Evolutionary conservation across 1,284 basidiomycete genomes (phyloP).

Genomic region (Wallemia ichthyophaga): DNA sequence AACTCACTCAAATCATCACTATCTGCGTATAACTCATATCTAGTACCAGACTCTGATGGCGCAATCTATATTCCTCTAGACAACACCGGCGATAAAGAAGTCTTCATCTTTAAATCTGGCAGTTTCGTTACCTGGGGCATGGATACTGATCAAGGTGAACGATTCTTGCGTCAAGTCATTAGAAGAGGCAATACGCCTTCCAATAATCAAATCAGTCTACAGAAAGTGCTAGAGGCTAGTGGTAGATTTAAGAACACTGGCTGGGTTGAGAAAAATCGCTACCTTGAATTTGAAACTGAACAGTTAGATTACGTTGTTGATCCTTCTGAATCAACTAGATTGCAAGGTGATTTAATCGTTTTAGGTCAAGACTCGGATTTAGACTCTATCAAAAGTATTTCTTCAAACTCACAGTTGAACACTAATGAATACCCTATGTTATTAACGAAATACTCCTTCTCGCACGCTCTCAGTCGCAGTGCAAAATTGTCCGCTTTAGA

Average conservation of each 20-base stretch:
- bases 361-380: slow-evolving; percentile 24
- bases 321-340: slow-evolving; percentile 25
- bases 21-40: not conserved
- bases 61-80: not conserved
- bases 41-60: not conserved
- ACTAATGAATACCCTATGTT: slow-evolving; percentile 23
- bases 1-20: not conserved
- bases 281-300: not conserved
- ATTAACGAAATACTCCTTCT: slow-evolving; percentile 57
- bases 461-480: slow-evolving; percentile 58
- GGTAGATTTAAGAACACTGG: not conserved
- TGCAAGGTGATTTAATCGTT: slow-evolving; percentile 66
- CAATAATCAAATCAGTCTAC: not conserved
- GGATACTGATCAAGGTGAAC: not conserved
- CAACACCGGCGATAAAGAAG: not conserved
- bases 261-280: not conserved
- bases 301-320: not conserved
- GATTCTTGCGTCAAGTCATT: not conserved
- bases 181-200: not conserved
- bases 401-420: slow-evolving; percentile 18
- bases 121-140: not conserved
- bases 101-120: not conserved
- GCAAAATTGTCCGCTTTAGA: slow-evolving; percentile 57
- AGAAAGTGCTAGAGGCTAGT: not conserved
- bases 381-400: too few relatives aligned